Evolutionary conservation across 73 alveolate species (phyloP).

Genomic region (Loxodes magnus): DNA sequence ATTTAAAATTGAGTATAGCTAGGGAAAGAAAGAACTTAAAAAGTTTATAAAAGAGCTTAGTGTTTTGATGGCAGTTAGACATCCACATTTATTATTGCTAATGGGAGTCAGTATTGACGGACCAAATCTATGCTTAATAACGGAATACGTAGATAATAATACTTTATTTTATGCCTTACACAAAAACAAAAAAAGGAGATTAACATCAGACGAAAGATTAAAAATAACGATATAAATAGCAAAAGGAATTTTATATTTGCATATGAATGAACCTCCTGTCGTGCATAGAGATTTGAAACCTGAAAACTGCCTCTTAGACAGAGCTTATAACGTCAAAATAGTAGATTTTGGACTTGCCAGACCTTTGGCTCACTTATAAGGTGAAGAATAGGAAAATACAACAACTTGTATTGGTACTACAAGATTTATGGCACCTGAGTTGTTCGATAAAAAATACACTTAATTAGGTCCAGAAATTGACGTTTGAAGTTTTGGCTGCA

Average conservation of each 20-base stretch:
- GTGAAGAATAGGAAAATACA: slow-evolving; percentile 70
- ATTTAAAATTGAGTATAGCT: slow-evolving; percentile 81
- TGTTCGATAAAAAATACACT: slow-evolving; percentile 55
- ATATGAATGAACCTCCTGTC: slow-evolving; percentile 38
- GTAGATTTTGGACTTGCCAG: slow-evolving; percentile 79
- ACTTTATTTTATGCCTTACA: slow-evolving; percentile 82
- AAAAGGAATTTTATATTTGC: slow-evolving; percentile 3
- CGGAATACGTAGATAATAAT: slow-evolving; percentile 73
- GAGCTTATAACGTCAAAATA: slow-evolving; percentile 47
- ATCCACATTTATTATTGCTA: slow-evolving; percentile 80
- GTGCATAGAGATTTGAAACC: slow-evolving; percentile 59
- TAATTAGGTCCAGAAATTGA: slow-evolving; percentile 9
- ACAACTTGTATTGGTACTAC: slow-evolving; percentile 96
- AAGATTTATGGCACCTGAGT: slow-evolving; percentile 98
- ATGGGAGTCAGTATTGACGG: slow-evolving; percentile 86
- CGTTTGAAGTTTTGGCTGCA: slow-evolving; percentile 7
- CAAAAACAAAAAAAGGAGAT: slow-evolving; percentile 19
- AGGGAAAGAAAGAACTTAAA: slow-evolving; percentile 70
- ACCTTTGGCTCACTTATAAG: slow-evolving; percentile 79
- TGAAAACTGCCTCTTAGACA: slow-evolving; percentile 60
- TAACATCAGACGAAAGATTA: not conserved
- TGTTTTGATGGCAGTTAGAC: slow-evolving; percentile 83
- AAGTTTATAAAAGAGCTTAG: slow-evolving; percentile 87
- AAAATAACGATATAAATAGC: not conserved
- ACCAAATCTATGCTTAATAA: slow-evolving; percentile 80